Evolutionary conservation across 148 eudicot species (phyloP).

Genomic region (Limonium bicolor): DNA sequence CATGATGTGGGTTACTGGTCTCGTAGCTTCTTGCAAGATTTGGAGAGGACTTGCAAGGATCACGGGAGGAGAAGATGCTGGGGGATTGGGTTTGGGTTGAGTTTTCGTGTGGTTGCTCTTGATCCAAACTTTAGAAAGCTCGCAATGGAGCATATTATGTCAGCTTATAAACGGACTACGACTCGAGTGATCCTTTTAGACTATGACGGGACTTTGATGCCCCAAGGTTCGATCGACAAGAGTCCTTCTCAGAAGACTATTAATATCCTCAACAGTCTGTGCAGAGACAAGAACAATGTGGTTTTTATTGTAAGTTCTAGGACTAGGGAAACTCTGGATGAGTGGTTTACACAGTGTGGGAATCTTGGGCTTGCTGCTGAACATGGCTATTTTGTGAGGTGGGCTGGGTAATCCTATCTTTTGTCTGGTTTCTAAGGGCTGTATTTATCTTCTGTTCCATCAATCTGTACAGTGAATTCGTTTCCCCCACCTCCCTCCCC

Average conservation of each 20-base stretch:
- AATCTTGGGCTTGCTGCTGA: constrained; percentile 33
- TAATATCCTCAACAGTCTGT: constrained; percentile 20
- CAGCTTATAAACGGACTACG: constrained; percentile 25
- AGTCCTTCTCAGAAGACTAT: constrained; percentile 21
- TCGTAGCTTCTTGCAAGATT: constrained; percentile 23
- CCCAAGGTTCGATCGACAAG: constrained; percentile 30
- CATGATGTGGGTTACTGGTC: constrained; percentile 32
- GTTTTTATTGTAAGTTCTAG: constrained; percentile 36
- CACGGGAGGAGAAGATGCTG: constrained; percentile 26
- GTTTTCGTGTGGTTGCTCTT: constrained; percentile 38
- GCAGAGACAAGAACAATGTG: constrained; percentile 26
- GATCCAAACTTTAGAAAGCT: constrained; percentile 40
- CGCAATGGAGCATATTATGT: constrained; percentile 32
- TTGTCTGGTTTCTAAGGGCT: background rate
- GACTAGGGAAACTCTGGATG: constrained; percentile 16
- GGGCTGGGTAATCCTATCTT: background rate
- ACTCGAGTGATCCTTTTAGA: constrained; percentile 32
- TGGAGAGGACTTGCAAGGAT: constrained; percentile 23
- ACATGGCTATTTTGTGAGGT: constrained; percentile 35
- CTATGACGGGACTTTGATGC: constrained; percentile 44
- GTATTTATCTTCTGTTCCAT: no score
- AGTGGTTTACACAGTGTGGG: constrained; percentile 30
- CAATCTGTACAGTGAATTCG: no score
- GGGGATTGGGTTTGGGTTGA: constrained; percentile 37
- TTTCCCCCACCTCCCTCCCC: no score